Base-by-base conservation (phyloP, 1,139 yeast species). In the Schizosaccharomyces versatilis region DNA sequence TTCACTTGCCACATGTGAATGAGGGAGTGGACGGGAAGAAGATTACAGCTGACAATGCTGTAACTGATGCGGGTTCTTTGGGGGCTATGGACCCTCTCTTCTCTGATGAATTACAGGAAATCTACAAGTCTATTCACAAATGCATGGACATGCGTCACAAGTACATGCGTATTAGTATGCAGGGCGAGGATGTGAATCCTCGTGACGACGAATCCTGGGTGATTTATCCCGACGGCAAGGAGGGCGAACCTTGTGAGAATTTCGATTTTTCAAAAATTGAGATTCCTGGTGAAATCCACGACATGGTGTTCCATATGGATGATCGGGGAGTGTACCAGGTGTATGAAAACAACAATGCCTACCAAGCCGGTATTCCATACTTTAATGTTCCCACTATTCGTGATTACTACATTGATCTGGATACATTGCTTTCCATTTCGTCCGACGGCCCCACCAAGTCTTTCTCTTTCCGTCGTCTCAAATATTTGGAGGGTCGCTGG, bases 401-500 rank as follows among this genome's bases (percentile, higher is more conserved):
- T 56, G 96, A 90, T 52, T 93, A 81, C 67, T 90, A 84, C 67
- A 69, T 77, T 61, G 98, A 90, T 66, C 69, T 88, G 64, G 90
- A 82, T 56, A 76, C 73, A 56, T 77, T 90, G 60, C 76, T 77
- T 38, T 69, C 73, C 24, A 75, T 85, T 55, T 81, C 95, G 3
- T 80, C 93, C 2, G 96, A 88, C 66, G 99, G 98, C 0, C 98
- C 98, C 2, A 77, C 94, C n/a, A 93, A 93, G 67, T 84, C 95
- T 9, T 93, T 90, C 73, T 95, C 98, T 0, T 93, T 85, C 68
- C 80, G 93, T 66, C 77, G 98, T 63, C 71, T 93, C 61, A 94
- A 88, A 68, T 90, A 86, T 65, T 73, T 93, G 57, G 98, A 93
- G 67, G 95, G 97, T 36, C 84, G 88, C 66, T 93, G 97, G 97